A percentile compares a stretch with the other conserved stretches of the same genome.
Conservation (phyloP, 2,329 filamentous ascomycete genomes). For the Xylaria sp. region DNA sequence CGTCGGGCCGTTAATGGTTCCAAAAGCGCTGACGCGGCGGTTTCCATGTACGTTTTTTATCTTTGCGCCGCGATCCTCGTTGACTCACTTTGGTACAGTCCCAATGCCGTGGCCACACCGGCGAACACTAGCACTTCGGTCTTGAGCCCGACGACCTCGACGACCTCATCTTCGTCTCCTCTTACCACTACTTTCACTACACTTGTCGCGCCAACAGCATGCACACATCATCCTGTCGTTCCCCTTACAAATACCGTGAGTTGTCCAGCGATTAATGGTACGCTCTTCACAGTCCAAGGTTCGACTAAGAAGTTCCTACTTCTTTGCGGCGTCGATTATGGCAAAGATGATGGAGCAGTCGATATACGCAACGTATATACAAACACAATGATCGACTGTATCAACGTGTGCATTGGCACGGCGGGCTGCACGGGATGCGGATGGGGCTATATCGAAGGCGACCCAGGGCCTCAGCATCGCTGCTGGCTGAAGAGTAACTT, state of each 20-base stretch:
- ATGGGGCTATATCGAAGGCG: constrained; percentile 42
- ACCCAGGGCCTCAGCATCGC: constrained; percentile 35
- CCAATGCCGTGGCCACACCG: constrained; percentile 9
- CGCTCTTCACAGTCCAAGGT: constrained; percentile 38
- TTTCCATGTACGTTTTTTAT: constrained; percentile 26
- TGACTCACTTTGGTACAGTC: constrained; percentile 7
- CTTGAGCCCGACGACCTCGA: constrained; percentile 1
- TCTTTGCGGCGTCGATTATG: constrained; percentile 44
- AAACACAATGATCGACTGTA: constrained; percentile 40
- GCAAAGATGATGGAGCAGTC: constrained; percentile 27
- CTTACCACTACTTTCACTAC: constrained; percentile 1
- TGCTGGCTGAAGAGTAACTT: constrained; percentile 43
- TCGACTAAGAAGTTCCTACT: constrained; percentile 40
- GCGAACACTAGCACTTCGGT: constrained; percentile 1
- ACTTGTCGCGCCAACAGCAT: constrained; percentile 12
- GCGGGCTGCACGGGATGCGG: constrained; percentile 39
- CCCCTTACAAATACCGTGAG: constrained; percentile 29
- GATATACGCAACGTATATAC: constrained; percentile 35
- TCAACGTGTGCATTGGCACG: constrained; percentile 39
- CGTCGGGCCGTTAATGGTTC: background rate
- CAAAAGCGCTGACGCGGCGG: constrained; percentile 8
- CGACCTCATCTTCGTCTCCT: constrained; percentile 15
- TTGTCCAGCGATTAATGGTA: constrained; percentile 42
- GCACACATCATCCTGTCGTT: constrained; percentile 22
- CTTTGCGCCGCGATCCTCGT: background rate